Evolutionary conservation across 2,329 filamentous ascomycete genomes (phyloP).

Genomic region (Massarina eburnea): DNA sequence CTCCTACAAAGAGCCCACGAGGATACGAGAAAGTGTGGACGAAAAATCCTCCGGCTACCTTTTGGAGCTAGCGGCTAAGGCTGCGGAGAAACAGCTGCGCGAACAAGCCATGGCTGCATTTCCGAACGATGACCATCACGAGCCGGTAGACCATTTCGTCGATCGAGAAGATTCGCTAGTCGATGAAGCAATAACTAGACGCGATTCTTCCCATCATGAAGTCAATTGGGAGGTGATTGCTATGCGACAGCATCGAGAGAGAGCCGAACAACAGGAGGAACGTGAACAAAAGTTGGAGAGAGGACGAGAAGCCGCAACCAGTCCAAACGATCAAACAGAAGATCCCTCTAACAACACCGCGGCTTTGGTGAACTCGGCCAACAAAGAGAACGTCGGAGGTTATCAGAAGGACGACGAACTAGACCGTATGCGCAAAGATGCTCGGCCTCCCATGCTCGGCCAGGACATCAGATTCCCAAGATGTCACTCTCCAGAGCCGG

Average conservation of each 20-base stretch:
- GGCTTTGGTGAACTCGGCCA: constrained; percentile 24
- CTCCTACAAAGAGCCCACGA: constrained; percentile 55
- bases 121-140: constrained; percentile 69
- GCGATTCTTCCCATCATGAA: constrained; percentile 66
- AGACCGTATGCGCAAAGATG: constrained; percentile 59
- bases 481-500: constrained; percentile 80
- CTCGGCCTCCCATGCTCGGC: constrained; percentile 84
- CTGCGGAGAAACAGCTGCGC: constrained; percentile 77
- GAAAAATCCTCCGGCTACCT: constrained; percentile 76
- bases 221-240: constrained; percentile 75
- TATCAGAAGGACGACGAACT: constrained; percentile 46
- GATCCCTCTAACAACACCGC: constrained; percentile 45
- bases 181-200: constrained; percentile 36
- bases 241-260: constrained; percentile 76
- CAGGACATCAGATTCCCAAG: constrained; percentile 76
- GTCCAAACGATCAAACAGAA: constrained; percentile 23
- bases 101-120: constrained; percentile 77
- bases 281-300: constrained; percentile 22
- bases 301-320: constrained; percentile 43
- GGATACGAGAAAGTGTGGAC: constrained; percentile 68
- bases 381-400: constrained; percentile 27
- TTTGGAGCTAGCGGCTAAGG: constrained; percentile 75
- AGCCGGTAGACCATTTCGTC: constrained; percentile 72
- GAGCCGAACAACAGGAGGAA: constrained; percentile 55
- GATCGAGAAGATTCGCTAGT: constrained; percentile 54